Evolutionary conservation across 805 yeast species (phyloP).

Genomic region (Torulaspora indica): DNA sequence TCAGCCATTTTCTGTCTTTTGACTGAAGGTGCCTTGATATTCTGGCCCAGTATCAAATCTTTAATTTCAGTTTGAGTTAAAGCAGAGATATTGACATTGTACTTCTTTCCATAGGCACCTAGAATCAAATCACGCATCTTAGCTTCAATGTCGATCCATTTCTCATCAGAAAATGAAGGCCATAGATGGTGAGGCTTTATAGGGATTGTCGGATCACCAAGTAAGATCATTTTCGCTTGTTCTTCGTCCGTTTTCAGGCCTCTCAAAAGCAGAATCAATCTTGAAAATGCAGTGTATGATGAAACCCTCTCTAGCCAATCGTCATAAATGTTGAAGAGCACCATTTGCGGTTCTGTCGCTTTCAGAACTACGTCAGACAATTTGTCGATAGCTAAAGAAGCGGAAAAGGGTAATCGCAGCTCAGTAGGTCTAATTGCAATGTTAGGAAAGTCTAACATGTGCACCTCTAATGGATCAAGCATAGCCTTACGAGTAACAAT

Average conservation of each 20-base stretch:
- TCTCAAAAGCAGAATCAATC: slow-evolving; percentile 76
- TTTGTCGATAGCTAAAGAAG: slow-evolving; percentile 77
- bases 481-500: slow-evolving; percentile 88
- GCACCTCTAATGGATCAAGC: slow-evolving; percentile 92
- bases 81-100: slow-evolving; percentile 78
- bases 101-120: slow-evolving; percentile 76
- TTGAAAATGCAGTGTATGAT: slow-evolving; percentile 88
- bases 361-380: slow-evolving; percentile 70
- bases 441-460: slow-evolving; percentile 94
- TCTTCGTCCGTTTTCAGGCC: slow-evolving; percentile 76
- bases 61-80: slow-evolving; percentile 91
- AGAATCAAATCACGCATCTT: slow-evolving; percentile 84
- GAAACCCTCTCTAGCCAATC: slow-evolving; percentile 86
- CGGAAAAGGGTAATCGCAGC: slow-evolving; percentile 80
- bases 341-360: slow-evolving; percentile 93
- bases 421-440: slow-evolving; percentile 86
- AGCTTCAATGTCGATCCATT: slow-evolving; percentile 87
- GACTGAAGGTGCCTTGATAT: slow-evolving; percentile 82
- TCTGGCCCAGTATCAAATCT: slow-evolving; percentile 92
- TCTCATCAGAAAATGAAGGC: slow-evolving; percentile 86
- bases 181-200: slow-evolving; percentile 82
- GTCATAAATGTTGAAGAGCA: slow-evolving; percentile 82
- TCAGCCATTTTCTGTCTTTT: slow-evolving; percentile 81
- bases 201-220: slow-evolving; percentile 65
- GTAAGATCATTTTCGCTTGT: slow-evolving; percentile 64